Evolutionary conservation across 352 stramenopile genomes (phyloP), one percentile per base, ranked within the genome.

Genomic region (Aphanomyces invadans): DNA sequence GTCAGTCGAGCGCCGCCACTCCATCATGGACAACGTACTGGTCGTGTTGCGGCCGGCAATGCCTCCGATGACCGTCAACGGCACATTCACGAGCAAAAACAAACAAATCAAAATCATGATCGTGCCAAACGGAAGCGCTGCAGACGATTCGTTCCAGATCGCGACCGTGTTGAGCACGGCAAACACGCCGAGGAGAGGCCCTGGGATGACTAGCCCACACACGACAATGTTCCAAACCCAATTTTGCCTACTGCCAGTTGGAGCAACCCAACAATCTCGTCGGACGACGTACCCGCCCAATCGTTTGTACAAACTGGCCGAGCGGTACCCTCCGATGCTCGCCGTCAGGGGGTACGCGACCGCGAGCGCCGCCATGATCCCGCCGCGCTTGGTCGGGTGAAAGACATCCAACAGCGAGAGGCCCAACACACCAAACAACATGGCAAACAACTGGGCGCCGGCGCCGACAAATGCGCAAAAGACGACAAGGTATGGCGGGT

Each of bases 161-260:
- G 95, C 96, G 23, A 98, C 78, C 44, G 92, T 92, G 76, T 99
- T 99, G 28, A 98, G 80, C 74, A 96, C 95, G 56, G 87, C 87
- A 56, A 99, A 98, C 17, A 98, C 86, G 26, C 77, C 60, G 36
- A 95, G 74, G n/a, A 98, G 74, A 17, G 95, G 94, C 0, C 86
- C 80, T 3, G 95, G 95, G 63, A 98, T 97, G 17, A 98, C 73
- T 28, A 89, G 74, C 55, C 96, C 89, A 12, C 83, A 92, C 28
- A 97, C 71, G 33, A 98, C 69, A 39, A 97, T 95, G 77, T 97
- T 98, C 79, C 88, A 96, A 17, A 97, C 93, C 95, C 96, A 99
- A 36, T 90, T 85, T 55, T 95, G 87, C 4, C 71, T 73, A 53
- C 39, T 2, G 4, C n/a, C 26, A 29, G 7, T 25, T 11, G 55